A percentile compares a stretch with the other conserved stretches of the same genome.
These are phyloP conservation scores for Agrocybe chaxingu DNA, from an alignment of 768 basidiomycete genomes.

Conservation along the genomic window DNA sequence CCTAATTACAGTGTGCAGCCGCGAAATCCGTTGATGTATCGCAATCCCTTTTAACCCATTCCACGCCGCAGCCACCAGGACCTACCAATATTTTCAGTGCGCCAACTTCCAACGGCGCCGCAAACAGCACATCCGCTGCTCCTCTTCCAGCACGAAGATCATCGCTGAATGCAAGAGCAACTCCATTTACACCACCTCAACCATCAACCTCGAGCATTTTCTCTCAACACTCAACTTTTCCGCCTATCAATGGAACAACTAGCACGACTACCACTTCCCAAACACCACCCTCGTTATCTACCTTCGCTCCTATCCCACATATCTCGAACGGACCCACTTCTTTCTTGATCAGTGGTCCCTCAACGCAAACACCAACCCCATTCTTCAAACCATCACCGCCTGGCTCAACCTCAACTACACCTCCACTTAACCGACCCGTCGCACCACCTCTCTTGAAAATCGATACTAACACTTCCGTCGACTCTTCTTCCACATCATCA, in stretches of 20 bases:
- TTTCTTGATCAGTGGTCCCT: not conserved
- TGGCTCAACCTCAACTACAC: constrained; percentile 12
- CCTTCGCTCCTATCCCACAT: too few species aligned
- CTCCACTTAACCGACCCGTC: constrained; percentile 12
- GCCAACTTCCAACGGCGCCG: not conserved
- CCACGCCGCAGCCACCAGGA: not conserved
- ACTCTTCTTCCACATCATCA: constrained; percentile 13
- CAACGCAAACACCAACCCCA: constrained; percentile 8
- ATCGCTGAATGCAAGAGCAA: constrained; percentile 18
- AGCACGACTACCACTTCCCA: not conserved
- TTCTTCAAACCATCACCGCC: constrained; percentile 15
- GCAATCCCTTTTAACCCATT: not conserved
- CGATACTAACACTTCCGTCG: constrained; percentile 23
- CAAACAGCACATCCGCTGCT: not conserved
- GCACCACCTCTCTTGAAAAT: constrained; percentile 34
- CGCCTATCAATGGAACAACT: constrained; percentile 4
- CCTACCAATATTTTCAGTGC: not conserved
- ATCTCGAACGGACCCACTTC: too few species aligned
- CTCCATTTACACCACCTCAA: constrained; percentile 21
- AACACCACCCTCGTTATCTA: not conserved
- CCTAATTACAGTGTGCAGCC: not conserved
- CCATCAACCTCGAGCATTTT: constrained; percentile 2
- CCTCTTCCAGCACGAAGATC: constrained; percentile 9
- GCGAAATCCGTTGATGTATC: not conserved
- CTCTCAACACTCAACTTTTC: constrained; percentile 3